Evolutionary conservation across 2,329 filamentous ascomycete species (phyloP), one percentile per base, ranked within the genome.

Genomic region (Ceratocystis alfenasii): DNA sequence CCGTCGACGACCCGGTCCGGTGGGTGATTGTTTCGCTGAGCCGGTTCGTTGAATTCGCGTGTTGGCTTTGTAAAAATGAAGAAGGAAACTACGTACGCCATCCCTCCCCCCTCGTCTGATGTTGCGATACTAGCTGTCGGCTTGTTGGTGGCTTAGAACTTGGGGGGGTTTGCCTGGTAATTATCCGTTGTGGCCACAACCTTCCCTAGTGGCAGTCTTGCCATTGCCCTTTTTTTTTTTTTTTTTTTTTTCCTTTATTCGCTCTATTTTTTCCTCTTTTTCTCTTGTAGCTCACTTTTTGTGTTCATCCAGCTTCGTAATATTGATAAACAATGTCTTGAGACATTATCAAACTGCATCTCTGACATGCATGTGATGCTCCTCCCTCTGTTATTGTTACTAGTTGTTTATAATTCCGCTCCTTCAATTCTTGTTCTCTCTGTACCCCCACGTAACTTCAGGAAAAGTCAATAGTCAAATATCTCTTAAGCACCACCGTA

Each of bases 371-470:
- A 50, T 20, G 48, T 50, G 48, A 50, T 50, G 48, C 48, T 25
- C 7, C 12, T 41, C 48, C 22, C 48, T 22, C 48, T 50, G 48
- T 22, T 22, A 36, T 36, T 36, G 33, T 36, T 12, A 36, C 33
- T 36, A 36, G 8, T 3, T 36, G 36, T 41, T 41, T 41, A 3
- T 25, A 50, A 50, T 50, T 50, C 20, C 17, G 48, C 48, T 57
- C 53, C 53, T 57, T 28, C 20, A 12, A 7, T 8, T n/a, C 8
- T 28, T 30, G n/a, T 15, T 57, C 53, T 57, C 53, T 30, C 25
- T 57, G 50, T 17, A 41, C 53, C 53, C 53, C 53, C 53, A 57
- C 53, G 53, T 33, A 57, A 28, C 15, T 12, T 55, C 50, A 53
- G 17, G 46, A 10, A 36, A 17, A 48, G 12, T 5, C 45, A 17